Evolutionary conservation across 2,329 filamentous ascomycete species (phyloP), one percentile per base, ranked within the genome.

Genomic region (Fusarium virguliforme): DNA sequence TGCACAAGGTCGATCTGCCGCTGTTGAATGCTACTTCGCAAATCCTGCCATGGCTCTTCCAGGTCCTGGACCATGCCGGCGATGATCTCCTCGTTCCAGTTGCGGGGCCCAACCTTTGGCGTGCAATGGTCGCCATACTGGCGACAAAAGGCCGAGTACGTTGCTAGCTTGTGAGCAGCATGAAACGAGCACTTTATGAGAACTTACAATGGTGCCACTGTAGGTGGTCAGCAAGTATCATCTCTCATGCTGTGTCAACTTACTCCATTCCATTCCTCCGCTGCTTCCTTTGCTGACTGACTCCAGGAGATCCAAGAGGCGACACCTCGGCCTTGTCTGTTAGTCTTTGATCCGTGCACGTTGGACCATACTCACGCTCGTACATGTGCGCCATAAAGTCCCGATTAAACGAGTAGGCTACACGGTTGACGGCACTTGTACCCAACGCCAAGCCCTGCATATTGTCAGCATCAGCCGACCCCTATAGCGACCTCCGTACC

Each of bases 41-140:
- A 69, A 0, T 55, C 41, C 15, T 51, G 5, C 83, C 83, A 86
- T 6, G 75, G 75, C 1, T 40, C 34, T 1, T 51, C 59, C 32
- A 85, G 54, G 34, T 83, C 79, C 1, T 34, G 13, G 0, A 70
- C 75, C 83, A 86, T 84, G 2, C 38, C 38, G 1, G 60, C 32
- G 3, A 84, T 83, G 1, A 80, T 81, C 71, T 86, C 83, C 54
- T 81, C 74, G 56, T 87, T 87, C 84, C 84, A 86, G 61, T 82
- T 80, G n/a, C 67, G 79, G 1, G 35, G 41, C 0, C 79, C 79
- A 4, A 63, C 68, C 0, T 46, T 38, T 0, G 4, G 0, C 0
- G 83, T 84, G 4, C 0, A 58, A 55, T 85, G 66, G 8, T 76
- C 67, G 0, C 85, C 85, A 55, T 77, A 82, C 0, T 85, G 76